These are phyloP conservation scores for Aspergillus panamensis DNA, from an alignment of 495 filamentous ascomycete genomes.

Conservation along the genomic window DNA sequence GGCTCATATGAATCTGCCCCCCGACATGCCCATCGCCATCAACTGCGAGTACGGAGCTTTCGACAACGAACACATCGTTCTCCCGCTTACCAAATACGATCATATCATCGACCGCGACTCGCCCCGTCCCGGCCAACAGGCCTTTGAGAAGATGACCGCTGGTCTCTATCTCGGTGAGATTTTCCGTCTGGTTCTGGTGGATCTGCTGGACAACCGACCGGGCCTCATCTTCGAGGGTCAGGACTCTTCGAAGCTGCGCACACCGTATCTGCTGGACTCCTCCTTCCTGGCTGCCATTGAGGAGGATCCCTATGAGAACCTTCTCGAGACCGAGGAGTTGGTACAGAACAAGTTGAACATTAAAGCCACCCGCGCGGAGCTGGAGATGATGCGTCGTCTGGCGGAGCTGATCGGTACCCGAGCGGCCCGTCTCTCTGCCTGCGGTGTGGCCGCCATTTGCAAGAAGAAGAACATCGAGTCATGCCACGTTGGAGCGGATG, in stretches of 20 bases:
- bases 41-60: constrained; percentile 99
- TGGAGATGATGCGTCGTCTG: constrained; percentile 80
- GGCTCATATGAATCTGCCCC: constrained; percentile 86
- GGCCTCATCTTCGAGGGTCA: constrained; percentile 79
- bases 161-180: constrained; percentile 94
- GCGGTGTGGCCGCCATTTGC: constrained; percentile 91
- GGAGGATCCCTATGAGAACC: constrained; percentile 91
- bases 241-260: constrained; percentile 72
- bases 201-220: constrained; percentile 73
- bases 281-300: constrained; percentile 96
- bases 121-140: constrained; percentile 90
- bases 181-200: constrained; percentile 84
- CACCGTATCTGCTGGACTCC: constrained; percentile 82
- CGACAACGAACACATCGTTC: constrained; percentile 91
- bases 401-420: constrained; percentile 93
- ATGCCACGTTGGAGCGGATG: constrained; percentile 94
- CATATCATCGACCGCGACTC: constrained; percentile 87
- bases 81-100: constrained; percentile 83
- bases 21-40: constrained; percentile 89
- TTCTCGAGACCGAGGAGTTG: constrained; percentile 77
- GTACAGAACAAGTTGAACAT: constrained; percentile 73
- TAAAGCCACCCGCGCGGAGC: constrained; percentile 63
- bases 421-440: constrained; percentile 86
- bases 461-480: constrained; percentile 85
- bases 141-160: constrained; percentile 98